These are phyloP conservation scores for Chlamydomonas sp. DNA, from an alignment of 139 green algal genomes.

Conservation along the genomic window DNA sequence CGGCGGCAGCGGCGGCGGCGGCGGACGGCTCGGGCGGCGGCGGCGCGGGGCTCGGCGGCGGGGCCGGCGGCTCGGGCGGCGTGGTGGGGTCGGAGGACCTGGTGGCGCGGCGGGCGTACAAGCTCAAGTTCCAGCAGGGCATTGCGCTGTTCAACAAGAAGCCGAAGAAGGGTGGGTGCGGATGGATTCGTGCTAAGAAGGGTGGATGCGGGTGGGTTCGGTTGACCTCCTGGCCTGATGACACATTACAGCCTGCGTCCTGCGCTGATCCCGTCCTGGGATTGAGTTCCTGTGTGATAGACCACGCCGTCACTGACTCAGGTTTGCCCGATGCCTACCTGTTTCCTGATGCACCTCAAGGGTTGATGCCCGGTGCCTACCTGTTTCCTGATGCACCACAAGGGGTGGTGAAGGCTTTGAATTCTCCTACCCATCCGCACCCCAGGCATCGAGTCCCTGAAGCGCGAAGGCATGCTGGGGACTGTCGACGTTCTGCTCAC, in stretches of 20 bases:
- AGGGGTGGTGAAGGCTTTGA: no score
- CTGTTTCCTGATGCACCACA: no score
- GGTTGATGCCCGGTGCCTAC: no score
- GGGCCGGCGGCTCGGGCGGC: background rate
- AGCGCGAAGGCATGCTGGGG: constrained; percentile 84
- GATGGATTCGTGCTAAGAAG: background rate
- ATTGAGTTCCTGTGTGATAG: no score
- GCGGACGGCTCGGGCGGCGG: background rate
- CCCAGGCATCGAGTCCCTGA: constrained; percentile 55
- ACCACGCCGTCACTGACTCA: no score
- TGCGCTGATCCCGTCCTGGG: no score
- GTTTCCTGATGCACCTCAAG: no score
- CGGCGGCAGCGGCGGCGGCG: constrained; percentile 6
- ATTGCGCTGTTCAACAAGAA: constrained; percentile 98
- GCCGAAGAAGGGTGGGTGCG: constrained; percentile 88
- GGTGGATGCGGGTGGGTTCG: no score
- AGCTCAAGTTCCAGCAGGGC: constrained; percentile 77
- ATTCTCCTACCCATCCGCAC: background rate
- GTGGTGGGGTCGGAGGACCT: constrained; percentile 41
- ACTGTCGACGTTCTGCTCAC: no score
- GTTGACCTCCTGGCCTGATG: no score
- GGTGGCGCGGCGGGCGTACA: constrained; percentile 61
- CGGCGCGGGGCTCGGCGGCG: background rate
- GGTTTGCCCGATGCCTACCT: no score
- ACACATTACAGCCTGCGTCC: no score